Conservation (phyloP, 345 rosid genomes). For the Citrus sp. region DNA sequence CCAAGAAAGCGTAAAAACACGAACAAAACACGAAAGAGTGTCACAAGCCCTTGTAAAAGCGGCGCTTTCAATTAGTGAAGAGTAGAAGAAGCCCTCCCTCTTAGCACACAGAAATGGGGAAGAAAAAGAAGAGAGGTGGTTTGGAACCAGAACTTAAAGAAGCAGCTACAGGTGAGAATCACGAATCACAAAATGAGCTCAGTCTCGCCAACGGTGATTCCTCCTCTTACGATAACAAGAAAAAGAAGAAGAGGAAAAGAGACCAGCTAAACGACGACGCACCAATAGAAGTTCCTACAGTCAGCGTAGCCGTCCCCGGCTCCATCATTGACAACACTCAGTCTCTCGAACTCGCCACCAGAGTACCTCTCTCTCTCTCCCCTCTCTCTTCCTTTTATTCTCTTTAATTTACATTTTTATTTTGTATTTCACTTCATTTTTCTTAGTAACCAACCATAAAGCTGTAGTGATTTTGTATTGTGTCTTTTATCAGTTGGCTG, state of each 20-base stretch:
- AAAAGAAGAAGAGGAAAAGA: constrained; percentile 31
- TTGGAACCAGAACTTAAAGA: constrained; percentile 2
- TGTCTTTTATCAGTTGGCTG: constrained; percentile 54
- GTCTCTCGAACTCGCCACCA: constrained; percentile 90
- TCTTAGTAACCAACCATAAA: not conserved
- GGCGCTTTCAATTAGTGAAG: not conserved
- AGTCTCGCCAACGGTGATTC: constrained; percentile 33
- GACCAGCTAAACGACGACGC: constrained; percentile 23
- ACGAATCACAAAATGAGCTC: constrained; percentile 14
- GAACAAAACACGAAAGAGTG: not conserved
- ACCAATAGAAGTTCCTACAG: constrained; percentile 44
- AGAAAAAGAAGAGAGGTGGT: constrained; percentile 47
- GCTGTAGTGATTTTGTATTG: not conserved
- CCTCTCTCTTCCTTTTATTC: constrained; percentile 12
- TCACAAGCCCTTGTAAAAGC: not conserved
- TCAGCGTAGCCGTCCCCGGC: constrained; percentile 86
- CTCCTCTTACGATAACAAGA: constrained; percentile 3
- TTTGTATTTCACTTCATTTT: not conserved
- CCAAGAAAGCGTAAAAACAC: too few relatives aligned
- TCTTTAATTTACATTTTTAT: not conserved
- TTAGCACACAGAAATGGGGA: constrained; percentile 43
- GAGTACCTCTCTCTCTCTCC: constrained; percentile 38
- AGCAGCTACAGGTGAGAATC: constrained; percentile 5
- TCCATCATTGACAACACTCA: constrained; percentile 94
- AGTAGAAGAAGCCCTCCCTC: too few relatives aligned